Evolutionary conservation across 148 eudicot species (phyloP), one percentile per base, ranked within the genome.

Genomic region (Rheum nobile): DNA sequence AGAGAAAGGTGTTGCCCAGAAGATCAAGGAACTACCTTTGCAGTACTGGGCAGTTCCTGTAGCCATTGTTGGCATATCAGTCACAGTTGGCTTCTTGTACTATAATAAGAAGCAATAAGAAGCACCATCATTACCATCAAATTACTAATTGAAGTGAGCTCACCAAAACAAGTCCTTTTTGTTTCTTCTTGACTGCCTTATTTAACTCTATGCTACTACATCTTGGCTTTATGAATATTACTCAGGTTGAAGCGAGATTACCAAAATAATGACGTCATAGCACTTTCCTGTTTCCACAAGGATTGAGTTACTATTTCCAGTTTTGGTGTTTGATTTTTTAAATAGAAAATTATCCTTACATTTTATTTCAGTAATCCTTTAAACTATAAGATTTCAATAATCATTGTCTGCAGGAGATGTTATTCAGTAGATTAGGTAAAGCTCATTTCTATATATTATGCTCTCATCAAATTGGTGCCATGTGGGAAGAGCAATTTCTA

Each of bases 1-100:
- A 34, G 78, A 81, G 38, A 77, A 80, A 78, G 82, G 81, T 42
- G 31, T 81, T 48, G 22, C 80, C 17, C 72, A 80, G 77, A 88
- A 78, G 77, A 73, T 88, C 39, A 77, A 81, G 77, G 85, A 89
- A 76, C 69, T 86, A 38, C 75, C 87, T 54, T 79, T 78, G 74
- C 88, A 83, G 68, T 85, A 89, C 81, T 94, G 93, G 93, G 84
- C 75, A 16, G 80, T 85, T 77, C 91, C 98, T 0, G 77, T 70
- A 6, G 82, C 86, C 13, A 84, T 79, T 65, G 86, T 80, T 69
- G 85, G 93, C 74, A 71, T 91, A 68, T 86, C 97, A 4, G 76
- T 89, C 68, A 72, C 83, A 10, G 44, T 82, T 52, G 88, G 89
- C 73, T 74, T 86, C 83, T 61, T 86, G 77, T 88, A 81, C 88